Conservation (phyloP, 2,329 filamentous ascomycete species). For the Curvularia verruculosa region DNA sequence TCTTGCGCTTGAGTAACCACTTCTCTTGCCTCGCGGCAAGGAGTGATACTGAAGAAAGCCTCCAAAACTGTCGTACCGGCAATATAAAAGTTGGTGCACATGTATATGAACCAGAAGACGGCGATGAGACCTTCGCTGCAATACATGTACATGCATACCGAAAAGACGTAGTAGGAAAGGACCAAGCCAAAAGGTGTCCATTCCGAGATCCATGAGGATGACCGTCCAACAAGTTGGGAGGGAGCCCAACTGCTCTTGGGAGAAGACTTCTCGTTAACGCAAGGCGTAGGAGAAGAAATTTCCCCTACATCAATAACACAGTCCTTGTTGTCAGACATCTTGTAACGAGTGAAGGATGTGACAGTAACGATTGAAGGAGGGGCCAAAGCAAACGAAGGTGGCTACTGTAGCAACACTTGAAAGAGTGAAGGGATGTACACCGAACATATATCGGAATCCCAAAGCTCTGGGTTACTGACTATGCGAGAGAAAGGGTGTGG, state of each 20-base stretch:
- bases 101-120: conserved; percentile 55
- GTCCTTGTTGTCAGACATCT: conserved; percentile 32
- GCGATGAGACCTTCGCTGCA: conserved; percentile 45
- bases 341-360: conserved; percentile 19
- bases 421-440: conserved; percentile 6
- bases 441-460: conserved; percentile 11
- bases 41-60: conserved; percentile 49
- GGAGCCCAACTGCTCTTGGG: conserved; percentile 9
- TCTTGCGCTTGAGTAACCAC: conserved; percentile 47
- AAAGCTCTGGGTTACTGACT: conserved; percentile 4
- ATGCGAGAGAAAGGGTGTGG: conserved; percentile 5
- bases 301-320: conserved; percentile 36
- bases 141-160: conserved; percentile 52
- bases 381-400: conserved; percentile 37
- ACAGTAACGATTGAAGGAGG: conserved; percentile 11
- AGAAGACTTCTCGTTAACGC: conserved; percentile 12
- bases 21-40: conserved; percentile 47
- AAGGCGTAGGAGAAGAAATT: conserved; percentile 14
- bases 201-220: conserved; percentile 44
- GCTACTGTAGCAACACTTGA: conserved; percentile 15
- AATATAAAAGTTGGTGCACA: conserved; percentile 54
- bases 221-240: conserved; percentile 12
- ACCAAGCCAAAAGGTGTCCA: conserved; percentile 53
- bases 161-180: conserved; percentile 52
- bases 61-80: conserved; percentile 52